Conservation (phyloP, 2,329 filamentous ascomycete species). For the Pleoardoris graminearum region DNA sequence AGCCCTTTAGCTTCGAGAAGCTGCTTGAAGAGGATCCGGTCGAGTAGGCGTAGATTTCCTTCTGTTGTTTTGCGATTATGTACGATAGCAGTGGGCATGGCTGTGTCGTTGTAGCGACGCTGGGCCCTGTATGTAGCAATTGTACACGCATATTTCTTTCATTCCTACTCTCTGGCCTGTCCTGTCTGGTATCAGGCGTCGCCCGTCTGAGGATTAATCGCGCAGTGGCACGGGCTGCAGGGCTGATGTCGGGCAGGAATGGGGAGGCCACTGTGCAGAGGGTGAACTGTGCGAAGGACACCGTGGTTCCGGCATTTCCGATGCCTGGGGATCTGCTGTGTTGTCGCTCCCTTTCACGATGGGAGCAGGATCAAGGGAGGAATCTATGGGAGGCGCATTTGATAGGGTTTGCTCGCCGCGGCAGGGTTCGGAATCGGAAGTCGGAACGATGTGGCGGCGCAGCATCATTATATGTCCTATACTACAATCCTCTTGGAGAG, state of each 20-base stretch:
- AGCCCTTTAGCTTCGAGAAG: constrained; percentile 84
- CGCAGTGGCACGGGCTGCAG: neutral
- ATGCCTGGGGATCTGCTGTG: too few species aligned
- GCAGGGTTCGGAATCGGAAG: neutral
- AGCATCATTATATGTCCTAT: too few species aligned
- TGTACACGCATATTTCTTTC: constrained; percentile 18
- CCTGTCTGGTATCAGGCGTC: neutral
- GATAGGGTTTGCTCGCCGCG: too few species aligned
- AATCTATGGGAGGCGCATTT: too few species aligned
- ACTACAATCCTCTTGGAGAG: too few species aligned
- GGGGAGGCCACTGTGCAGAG: too few species aligned
- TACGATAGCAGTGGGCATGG: neutral
- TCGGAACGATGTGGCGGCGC: neutral
- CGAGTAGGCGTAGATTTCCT: constrained; percentile 13
- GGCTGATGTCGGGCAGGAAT: too few species aligned
- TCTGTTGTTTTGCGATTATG: constrained; percentile 12
- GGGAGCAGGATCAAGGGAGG: too few species aligned
- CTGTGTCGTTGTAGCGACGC: constrained; percentile 7
- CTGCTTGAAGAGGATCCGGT: constrained; percentile 77
- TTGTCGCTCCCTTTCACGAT: too few species aligned
- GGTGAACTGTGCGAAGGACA: neutral
- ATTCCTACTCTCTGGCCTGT: too few species aligned
- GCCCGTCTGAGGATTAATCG: neutral
- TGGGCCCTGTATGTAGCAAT: constrained; percentile 22
- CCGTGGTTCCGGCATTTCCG: too few species aligned